Base-by-base conservation (phyloP, 352 stramenopile genomes). In the Globisporangium alternatum region DNA sequence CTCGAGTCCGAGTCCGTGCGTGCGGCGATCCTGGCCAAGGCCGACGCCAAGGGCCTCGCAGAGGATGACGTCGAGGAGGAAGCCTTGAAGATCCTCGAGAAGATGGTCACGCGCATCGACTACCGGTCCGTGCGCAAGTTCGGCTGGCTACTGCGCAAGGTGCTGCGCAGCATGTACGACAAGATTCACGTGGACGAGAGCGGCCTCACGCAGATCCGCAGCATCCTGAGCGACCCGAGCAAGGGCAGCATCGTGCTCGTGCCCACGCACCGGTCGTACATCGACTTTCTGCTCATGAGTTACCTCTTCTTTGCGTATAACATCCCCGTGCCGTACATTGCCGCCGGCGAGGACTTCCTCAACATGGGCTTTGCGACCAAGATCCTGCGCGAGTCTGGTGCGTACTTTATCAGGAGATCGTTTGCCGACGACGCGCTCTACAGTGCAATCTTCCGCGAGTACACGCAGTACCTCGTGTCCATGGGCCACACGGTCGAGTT, bases 251-350 rank as follows among this genome's bases (percentile, higher is more conserved):
- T 95, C 44, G 83, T 96, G 44, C 73, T 96, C 53, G 81, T 95
- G n/a, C 87, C 87, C 45, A 94, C 86, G 17, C 86, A 95, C 55
- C 86, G 86, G 33, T 93, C 83, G 41, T 95, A 95, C 59, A 76
- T 93, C 12, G 86, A 95, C 61, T 95, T 95, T 39, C 62, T 95
- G 58, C 79, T 93, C 55, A 83, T 95, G 74, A 92, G 83, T 66
- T 95, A 93, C 66, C 68, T 95, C 17, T 95, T 91, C 69, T 95
- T 95, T 65, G 86, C 85, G 25, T 95, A 93, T 72, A 95, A 95
- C 56, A 88, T 95, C 25, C 86, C 86, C 0, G 81, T 95, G 54
- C 86, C 86, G 21, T 89, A 93, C 58, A 86, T 95, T 51, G 81
- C 86, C 5, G 88, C 86, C 2, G 86, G 84, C 0, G 81, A 90